A percentile compares a stretch with the other conserved stretches of the same genome.
Conservation (phyloP, 768 basidiomycete species). For the Rhizopogon salebrosus region DNA sequence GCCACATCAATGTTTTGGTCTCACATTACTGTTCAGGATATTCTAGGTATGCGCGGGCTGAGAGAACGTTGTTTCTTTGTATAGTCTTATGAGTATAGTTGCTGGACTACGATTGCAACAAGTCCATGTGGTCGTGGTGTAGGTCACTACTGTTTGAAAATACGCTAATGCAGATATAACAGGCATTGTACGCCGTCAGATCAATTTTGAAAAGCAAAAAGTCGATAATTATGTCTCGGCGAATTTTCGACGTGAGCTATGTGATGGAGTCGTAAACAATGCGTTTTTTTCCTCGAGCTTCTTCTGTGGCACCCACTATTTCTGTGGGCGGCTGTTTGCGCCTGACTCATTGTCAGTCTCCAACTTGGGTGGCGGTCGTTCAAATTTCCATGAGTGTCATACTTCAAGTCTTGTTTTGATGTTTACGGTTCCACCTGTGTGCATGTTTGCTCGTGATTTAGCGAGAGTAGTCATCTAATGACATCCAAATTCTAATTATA, state of each 20-base stretch:
- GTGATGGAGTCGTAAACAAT: background rate
- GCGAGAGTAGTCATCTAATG: conserved; percentile 48
- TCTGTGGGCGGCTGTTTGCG: background rate
- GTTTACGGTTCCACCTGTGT: conserved; percentile 45
- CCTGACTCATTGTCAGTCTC: background rate
- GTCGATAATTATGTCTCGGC: background rate
- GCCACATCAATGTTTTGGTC: background rate
- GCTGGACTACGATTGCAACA: too few species aligned
- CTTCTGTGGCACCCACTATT: too few species aligned
- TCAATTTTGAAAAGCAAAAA: background rate
- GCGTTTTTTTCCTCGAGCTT: background rate
- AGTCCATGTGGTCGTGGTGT: background rate
- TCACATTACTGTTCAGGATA: conserved; percentile 41
- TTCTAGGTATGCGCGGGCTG: conserved; percentile 73
- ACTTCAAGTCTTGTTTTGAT: conserved; percentile 54
- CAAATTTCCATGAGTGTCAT: conserved; percentile 20
- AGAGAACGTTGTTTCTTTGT: conserved; percentile 82
- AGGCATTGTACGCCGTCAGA: background rate
- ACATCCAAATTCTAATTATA: conserved; percentile 44
- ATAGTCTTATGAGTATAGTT: conserved; percentile 32
- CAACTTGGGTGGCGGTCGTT: background rate
- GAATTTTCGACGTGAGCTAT: background rate
- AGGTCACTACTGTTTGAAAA: background rate
- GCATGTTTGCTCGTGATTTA: conserved; percentile 43
- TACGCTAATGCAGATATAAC: background rate